These are phyloP conservation scores for Clarkia xantiana DNA, from an alignment of 345 rosid genomes.

Conservation along the genomic window DNA sequence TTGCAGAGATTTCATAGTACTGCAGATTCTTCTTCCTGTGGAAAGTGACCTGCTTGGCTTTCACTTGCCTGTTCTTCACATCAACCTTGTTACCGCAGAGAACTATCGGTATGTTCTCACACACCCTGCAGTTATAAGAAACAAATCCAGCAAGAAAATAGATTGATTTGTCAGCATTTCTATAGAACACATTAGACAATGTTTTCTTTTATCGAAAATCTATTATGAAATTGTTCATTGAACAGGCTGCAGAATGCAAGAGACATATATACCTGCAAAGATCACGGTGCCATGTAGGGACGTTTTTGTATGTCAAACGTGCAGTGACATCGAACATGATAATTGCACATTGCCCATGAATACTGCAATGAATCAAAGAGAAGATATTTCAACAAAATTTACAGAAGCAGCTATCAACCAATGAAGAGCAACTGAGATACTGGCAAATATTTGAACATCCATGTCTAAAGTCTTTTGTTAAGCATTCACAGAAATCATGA, in stretches of 20 bases:
- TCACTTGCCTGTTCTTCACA: conserved; percentile 91
- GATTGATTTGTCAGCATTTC: no score
- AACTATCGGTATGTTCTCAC: conserved; percentile 85
- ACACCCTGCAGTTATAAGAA: conserved; percentile 32
- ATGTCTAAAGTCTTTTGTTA: no score
- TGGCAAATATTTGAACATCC: no score
- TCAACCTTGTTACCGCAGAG: conserved; percentile 90
- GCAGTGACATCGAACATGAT: conserved; percentile 99
- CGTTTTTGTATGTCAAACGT: conserved; percentile 88
- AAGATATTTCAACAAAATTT: neutral
- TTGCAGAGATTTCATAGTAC: conserved; percentile 87
- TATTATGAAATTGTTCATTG: no score
- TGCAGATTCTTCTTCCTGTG: conserved; percentile 91
- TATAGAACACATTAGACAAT: neutral
- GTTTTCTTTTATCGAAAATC: no score
- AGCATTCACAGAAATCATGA: no score
- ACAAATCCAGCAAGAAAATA: neutral
- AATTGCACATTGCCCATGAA: conserved; percentile 94
- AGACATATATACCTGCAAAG: conserved; percentile 52
- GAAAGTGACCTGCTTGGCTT: conserved; percentile 84
- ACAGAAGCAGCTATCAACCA: neutral
- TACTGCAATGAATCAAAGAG: conserved; percentile 33
- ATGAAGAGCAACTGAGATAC: neutral
- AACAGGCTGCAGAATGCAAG: no score
- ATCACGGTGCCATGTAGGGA: conserved; percentile 98